Base-by-base conservation (phyloP, 352 stramenopile species). In the Pythium insidiosum region DNA sequence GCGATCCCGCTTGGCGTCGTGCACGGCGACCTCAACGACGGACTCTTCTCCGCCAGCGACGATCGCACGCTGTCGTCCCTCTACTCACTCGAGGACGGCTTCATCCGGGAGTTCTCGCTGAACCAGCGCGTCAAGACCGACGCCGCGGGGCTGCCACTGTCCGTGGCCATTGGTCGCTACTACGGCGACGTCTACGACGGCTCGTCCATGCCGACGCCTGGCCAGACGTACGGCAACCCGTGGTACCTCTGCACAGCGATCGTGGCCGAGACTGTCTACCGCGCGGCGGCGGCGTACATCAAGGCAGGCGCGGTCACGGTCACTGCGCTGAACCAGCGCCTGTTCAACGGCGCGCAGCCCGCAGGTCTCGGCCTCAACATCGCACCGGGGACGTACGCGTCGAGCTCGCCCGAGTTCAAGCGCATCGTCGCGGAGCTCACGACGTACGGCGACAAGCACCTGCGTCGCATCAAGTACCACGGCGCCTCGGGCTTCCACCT, bases 141-240 rank as follows among this genome's bases (percentile, higher is more conserved):
- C 22, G 38, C 34, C 7, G 12, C 54, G 1, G 54, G 54, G 1
- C 33, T 50, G 18, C 54, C 54, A 16, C 25, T 63, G 18, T 63
- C 54, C n/a, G 21, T 58, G 7, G 48, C 54, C 5, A 54, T 64
- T 33, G 50, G 56, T 23, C 56, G 56, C 24, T 60, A 64, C 50
- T 61, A 53, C 38, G 53, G 53, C 29, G 53, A 60, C 26, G 24
- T 18, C 6, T 59, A 63, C 48, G 50, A 53, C 28, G 50, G 50
- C n/a, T n/a, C n/a, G n/a, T n/a, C n/a, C n/a, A n/a, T n/a, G n/a
- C n/a, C 5, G 23, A n/a, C n/a, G n/a, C n/a, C n/a, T n/a, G n/a
- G 9, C 28, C 28, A 33, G 28, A 13, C 23, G 5, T 15, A 43
- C 20, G 43, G 33, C 7, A 50, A 50, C 43, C 43, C 43, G 25